Conservation (phyloP, 2,329 filamentous ascomycete species). For the Alternaria metachromatica region DNA sequence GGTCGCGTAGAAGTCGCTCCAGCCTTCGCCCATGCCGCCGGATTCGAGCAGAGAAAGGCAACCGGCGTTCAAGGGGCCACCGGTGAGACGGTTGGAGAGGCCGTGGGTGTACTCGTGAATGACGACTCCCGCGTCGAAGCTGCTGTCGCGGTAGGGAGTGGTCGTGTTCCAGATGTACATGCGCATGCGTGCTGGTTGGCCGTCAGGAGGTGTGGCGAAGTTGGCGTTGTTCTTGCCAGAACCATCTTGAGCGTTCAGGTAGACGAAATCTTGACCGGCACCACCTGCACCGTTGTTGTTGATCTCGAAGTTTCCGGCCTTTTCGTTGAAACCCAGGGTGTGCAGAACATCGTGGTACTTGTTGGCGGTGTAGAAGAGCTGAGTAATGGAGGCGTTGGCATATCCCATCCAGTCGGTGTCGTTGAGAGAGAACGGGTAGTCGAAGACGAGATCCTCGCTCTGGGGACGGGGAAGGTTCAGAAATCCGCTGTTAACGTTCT, state of each 20-base stretch:
- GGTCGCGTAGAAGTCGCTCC: slow-evolving; percentile 64
- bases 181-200: slow-evolving; percentile 59
- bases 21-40: slow-evolving; percentile 66
- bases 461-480: slow-evolving; percentile 60
- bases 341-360: slow-evolving; percentile 66
- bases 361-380: slow-evolving; percentile 68
- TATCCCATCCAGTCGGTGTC: slow-evolving; percentile 48
- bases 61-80: slow-evolving; percentile 61
- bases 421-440: slow-evolving; percentile 37
- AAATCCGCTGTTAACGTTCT: slow-evolving; percentile 48
- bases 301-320: slow-evolving; percentile 65
- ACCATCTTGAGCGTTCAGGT: slow-evolving; percentile 65
- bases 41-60: slow-evolving; percentile 59
- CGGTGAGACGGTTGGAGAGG: slow-evolving; percentile 65
- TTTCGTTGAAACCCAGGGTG: slow-evolving; percentile 63
- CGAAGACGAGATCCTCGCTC: slow-evolving; percentile 53
- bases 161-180: slow-evolving; percentile 65
- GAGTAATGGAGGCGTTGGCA: slow-evolving; percentile 62
- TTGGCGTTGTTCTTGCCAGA: slow-evolving; percentile 63
- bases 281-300: slow-evolving; percentile 65
- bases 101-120: slow-evolving; percentile 59
- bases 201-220: slow-evolving; percentile 57
- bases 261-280: slow-evolving; percentile 59
- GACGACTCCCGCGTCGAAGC: slow-evolving; percentile 66
- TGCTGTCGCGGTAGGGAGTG: slow-evolving; percentile 59